Percentiles rank a stretch among this genome's conserved stretches.
phyloP scores from a whole-genome alignment of 2,329 filamentous ascomycete species.

The Ophiostoma tasmaniense region DNA sequence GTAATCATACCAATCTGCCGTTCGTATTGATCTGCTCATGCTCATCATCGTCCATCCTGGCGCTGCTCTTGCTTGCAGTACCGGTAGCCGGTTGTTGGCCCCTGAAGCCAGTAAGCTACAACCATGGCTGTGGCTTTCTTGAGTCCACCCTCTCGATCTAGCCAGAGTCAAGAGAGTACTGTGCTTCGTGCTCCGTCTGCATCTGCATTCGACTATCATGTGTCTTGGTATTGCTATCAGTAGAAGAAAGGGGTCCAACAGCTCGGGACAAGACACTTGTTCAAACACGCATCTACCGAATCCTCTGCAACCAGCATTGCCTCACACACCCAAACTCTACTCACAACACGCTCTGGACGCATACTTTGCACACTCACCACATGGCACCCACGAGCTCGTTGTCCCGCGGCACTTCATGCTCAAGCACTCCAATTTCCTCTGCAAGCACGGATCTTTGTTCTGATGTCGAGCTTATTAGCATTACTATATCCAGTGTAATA shows the following conservation, averaged over 20 bases:
- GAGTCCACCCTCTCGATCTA: background rate
- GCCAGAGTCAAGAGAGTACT: too few relatives aligned
- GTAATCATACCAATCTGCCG: background rate
- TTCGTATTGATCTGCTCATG: background rate
- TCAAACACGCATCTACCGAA: background rate
- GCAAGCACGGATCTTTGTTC: background rate
- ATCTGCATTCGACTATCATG: background rate
- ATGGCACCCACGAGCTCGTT: background rate
- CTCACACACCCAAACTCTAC: background rate
- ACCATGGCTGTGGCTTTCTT: conserved; percentile 9
- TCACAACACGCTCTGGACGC: background rate
- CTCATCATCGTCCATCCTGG: background rate
- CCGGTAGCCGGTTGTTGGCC: conserved; percentile 4
- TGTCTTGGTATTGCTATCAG: conserved; percentile 2
- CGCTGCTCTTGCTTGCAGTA: background rate
- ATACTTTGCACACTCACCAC: background rate
- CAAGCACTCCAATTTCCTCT: background rate
- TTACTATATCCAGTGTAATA: too few relatives aligned
- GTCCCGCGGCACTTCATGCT: background rate
- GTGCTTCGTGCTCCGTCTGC: background rate
- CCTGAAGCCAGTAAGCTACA: conserved; percentile 4
- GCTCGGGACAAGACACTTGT: background rate
- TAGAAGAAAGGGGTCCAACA: background rate
- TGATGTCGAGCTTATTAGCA: too few relatives aligned
- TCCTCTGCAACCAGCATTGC: background rate